A percentile compares a stretch with the other conserved stretches of the same genome.
These are phyloP conservation scores for Chaetomiaceae sp. DNA, from an alignment of 2,329 filamentous ascomycete genomes.

Conservation along the genomic window DNA sequence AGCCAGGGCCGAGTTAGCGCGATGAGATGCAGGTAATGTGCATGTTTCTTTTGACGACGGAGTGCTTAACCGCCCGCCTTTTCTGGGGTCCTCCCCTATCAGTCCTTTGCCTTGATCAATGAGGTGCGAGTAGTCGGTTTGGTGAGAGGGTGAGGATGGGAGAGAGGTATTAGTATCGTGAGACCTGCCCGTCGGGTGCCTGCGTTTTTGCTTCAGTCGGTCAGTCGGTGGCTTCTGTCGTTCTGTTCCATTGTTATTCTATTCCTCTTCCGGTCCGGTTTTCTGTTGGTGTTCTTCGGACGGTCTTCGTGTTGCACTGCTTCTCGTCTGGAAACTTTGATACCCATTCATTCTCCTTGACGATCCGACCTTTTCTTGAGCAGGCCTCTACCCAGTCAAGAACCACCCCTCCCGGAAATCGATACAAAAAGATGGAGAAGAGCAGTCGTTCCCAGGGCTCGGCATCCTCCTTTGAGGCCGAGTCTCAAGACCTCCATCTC, in stretches of 20 bases:
- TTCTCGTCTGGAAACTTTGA: conserved; percentile 1
- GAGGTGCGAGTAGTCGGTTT: not conserved
- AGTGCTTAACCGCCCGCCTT: conserved; percentile 13
- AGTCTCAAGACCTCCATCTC: conserved; percentile 38
- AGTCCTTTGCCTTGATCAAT: not conserved
- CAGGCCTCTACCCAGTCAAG: conserved; percentile 14
- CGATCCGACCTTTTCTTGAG: too few relatives aligned
- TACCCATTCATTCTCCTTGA: conserved; percentile 3
- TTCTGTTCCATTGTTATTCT: not conserved
- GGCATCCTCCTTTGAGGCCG: conserved; percentile 47
- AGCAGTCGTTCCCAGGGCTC: conserved; percentile 26
- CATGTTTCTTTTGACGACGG: not conserved
- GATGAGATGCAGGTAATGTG: conserved; percentile 2
- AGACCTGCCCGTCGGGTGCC: conserved; percentile 7
- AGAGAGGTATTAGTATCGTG: conserved; percentile 19
- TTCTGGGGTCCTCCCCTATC: too few relatives aligned
- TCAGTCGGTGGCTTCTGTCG: not conserved
- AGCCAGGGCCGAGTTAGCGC: too few relatives aligned
- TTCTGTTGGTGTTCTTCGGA: conserved; percentile 4
- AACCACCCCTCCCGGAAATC: too few relatives aligned
- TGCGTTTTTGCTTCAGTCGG: not conserved
- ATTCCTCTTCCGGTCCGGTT: not conserved
- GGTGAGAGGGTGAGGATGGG: not conserved
- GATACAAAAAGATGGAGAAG: conserved; percentile 22
- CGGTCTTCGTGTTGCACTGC: conserved; percentile 6